Evolutionary conservation across 441 rosid genomes (phyloP).

Genomic region (Croton laevigatus): DNA sequence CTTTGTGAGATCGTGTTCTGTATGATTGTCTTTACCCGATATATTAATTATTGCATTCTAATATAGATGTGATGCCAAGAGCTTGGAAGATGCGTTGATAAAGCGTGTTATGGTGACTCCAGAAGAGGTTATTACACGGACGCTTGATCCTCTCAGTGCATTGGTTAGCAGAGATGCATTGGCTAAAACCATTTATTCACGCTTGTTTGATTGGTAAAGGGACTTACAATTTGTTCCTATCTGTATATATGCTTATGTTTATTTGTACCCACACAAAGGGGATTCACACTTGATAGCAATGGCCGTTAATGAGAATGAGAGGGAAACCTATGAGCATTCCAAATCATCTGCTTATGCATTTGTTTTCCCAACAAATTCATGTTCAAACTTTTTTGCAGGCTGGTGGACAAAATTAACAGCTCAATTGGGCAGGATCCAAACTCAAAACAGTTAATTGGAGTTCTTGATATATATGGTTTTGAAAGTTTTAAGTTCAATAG

Average conservation of each 20-base stretch:
- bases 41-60: constrained; percentile 21
- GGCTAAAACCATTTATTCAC: constrained; percentile 95
- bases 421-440: constrained; percentile 99
- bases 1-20: neutral
- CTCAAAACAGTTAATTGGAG: constrained; percentile 92
- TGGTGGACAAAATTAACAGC: constrained; percentile 85
- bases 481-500: constrained; percentile 96
- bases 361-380: constrained; percentile 5
- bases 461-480: constrained; percentile 98
- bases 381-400: constrained; percentile 52
- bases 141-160: constrained; percentile 94
- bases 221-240: constrained; percentile 14
- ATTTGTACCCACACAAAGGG: neutral
- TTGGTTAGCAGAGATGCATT: constrained; percentile 92
- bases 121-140: constrained; percentile 97
- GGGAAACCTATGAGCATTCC: neutral
- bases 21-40: constrained; percentile 24
- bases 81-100: constrained; percentile 93
- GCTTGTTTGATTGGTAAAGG: constrained; percentile 95
- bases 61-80: constrained; percentile 85
- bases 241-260: neutral
- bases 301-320: neutral
- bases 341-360: constrained; percentile 9
- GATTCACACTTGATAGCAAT: neutral
- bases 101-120: constrained; percentile 99